Percentiles rank a stretch among this genome's conserved stretches.
Evolutionary conservation across 257 asterid species (phyloP).

Genomic region (Misopates orontium): DNA sequence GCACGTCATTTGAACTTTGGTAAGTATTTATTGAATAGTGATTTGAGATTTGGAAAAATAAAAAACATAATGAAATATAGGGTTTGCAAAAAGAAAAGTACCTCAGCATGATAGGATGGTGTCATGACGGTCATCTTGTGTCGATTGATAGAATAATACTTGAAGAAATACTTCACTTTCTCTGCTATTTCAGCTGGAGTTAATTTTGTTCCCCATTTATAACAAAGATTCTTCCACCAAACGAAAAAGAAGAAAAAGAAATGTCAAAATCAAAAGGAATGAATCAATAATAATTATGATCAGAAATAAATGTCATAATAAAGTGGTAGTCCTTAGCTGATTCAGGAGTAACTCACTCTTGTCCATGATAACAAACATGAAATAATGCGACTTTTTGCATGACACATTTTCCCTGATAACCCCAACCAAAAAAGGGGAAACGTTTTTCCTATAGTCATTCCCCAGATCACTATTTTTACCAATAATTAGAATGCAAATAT

Average conservation of each 20-base stretch:
- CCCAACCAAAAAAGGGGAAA: background rate
- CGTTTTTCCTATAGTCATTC: background rate
- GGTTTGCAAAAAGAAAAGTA: constrained; percentile 22
- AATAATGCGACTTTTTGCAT: too few relatives aligned
- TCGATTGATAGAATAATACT: constrained; percentile 86
- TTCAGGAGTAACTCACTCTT: too few relatives aligned
- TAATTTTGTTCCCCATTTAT: constrained; percentile 77
- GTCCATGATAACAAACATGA: too few relatives aligned
- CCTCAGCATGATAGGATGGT: constrained; percentile 95
- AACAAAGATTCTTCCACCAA: constrained; percentile 76
- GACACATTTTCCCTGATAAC: too few relatives aligned
- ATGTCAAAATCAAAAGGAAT: background rate
- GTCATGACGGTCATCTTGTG: constrained; percentile 95
- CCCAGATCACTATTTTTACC: background rate
- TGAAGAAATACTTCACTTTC: constrained; percentile 89
- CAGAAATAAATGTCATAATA: too few relatives aligned
- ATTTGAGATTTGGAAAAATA: background rate
- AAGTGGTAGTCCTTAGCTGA: too few relatives aligned
- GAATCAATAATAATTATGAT: background rate
- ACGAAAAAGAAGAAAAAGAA: background rate
- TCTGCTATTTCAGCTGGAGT: constrained; percentile 78
- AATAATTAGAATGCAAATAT: background rate
- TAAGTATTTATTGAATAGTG: background rate
- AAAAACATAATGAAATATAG: background rate
- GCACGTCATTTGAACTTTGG: constrained; percentile 11